These are phyloP conservation scores for Trypanosoma caninum DNA, from an alignment of 208 protist species.

Conservation along the genomic window DNA sequence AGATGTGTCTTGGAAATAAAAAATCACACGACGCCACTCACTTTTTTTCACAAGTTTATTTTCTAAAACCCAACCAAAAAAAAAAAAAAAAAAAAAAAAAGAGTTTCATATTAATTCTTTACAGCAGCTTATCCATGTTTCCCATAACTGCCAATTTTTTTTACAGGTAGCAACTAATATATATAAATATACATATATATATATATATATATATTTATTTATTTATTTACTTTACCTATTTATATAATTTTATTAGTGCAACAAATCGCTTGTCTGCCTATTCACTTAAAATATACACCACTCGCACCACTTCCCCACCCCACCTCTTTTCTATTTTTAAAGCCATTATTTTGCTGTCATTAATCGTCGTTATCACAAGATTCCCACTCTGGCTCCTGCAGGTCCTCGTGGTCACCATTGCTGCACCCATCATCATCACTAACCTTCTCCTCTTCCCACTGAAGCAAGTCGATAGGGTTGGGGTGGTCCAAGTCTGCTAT, in stretches of 20 bases:
- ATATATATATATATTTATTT: constrained; percentile 7
- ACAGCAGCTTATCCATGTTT: no score
- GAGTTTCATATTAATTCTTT: no score
- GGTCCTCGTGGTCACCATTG: constrained; percentile 29
- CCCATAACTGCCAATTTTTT: no score
- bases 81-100: neutral
- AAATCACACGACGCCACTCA: neutral
- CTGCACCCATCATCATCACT: constrained; percentile 24
- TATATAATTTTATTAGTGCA: neutral
- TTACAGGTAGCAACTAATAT: no score
- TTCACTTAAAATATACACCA: no score
- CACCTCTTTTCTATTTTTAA: neutral
- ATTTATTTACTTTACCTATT: neutral
- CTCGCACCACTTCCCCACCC: no score
- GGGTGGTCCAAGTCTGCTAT: constrained; percentile 76
- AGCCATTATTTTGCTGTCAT: neutral
- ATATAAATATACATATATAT: neutral
- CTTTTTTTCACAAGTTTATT: neutral
- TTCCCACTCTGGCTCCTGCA: constrained; percentile 78
- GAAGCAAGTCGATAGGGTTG: constrained; percentile 80
- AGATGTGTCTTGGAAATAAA: no score
- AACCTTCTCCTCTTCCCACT: constrained; percentile 46
- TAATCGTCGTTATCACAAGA: constrained; percentile 61
- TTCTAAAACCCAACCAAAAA: neutral
- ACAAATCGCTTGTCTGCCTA: no score